Conservation (phyloP, 225 moss, liverwort and hornwort genomes). For the Antitrichia curtipendula region DNA sequence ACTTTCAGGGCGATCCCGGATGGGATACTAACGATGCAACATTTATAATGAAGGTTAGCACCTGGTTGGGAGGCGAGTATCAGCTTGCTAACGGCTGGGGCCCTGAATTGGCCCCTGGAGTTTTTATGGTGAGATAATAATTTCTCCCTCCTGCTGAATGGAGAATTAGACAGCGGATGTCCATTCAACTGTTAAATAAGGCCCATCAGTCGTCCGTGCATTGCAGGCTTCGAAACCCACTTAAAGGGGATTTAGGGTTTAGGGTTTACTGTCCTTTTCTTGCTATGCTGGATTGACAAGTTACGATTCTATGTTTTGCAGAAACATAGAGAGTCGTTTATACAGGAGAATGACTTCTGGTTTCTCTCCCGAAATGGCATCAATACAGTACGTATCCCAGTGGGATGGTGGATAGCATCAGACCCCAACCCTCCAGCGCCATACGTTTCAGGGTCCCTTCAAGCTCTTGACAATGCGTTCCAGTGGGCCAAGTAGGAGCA, state of each 20-base stretch:
- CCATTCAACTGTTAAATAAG: no score
- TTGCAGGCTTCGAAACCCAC: not conserved
- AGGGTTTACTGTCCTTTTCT: not conserved
- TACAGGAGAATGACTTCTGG: conserved; percentile 23
- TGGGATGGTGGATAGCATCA: conserved; percentile 43
- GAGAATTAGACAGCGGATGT: not conserved
- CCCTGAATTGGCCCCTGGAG: not conserved
- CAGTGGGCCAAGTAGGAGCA: conserved; percentile 34
- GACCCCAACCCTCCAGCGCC: conserved; percentile 42
- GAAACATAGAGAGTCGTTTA: conserved; percentile 35
- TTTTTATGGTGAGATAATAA: conserved; percentile 8
- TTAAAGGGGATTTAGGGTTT: no score
- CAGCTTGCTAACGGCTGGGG: conserved; percentile 52
- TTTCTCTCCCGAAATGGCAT: conserved; percentile 29
- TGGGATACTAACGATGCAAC: conserved; percentile 30
- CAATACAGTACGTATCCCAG: conserved; percentile 26
- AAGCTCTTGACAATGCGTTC: conserved; percentile 46
- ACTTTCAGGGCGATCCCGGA: conserved; percentile 17
- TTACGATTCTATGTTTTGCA: not conserved
- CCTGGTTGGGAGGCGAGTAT: conserved; percentile 38
- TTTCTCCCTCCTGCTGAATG: not conserved
- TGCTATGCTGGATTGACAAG: not conserved
- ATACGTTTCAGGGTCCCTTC: conserved; percentile 33
- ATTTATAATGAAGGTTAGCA: conserved; percentile 31
- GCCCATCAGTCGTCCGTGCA: not conserved